Evolutionary conservation across 129 eudicot species (phyloP), one percentile per base, ranked within the genome.

Genomic region (Flaveria robusta): DNA sequence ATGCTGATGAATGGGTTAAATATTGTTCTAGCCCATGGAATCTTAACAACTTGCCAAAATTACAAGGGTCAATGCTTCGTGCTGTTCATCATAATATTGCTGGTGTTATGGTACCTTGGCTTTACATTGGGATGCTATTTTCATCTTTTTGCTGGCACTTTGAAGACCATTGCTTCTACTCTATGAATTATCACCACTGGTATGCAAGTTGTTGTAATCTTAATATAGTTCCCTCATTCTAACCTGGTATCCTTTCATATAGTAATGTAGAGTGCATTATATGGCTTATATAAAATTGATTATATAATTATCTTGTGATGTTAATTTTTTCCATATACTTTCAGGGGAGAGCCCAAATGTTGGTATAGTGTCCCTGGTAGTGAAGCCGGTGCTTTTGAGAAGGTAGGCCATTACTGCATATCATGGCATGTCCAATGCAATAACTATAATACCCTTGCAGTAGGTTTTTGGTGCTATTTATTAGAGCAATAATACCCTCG

Each of bases 41-140:
- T 85, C 96, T 95, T 74, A 95, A 95, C 83, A 95, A 95, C 83
- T 78, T 95, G 81, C 99, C 99, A 49, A 95, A 88, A 81, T 81
- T 95, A 76, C 96, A 77, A 80, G 99, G 99, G 66, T 95, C 99
- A 5, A 86, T 95, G 90, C 99, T 95, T 74, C 92, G 85, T 49
- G 86, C 97, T 29, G 97, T 95, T 60, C 96, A 91, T 85, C 93
- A 95, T 75, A 89, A 83, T 66, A 91, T 95, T 86, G 96, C 99
- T 74, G 99, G 99, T 19, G 99, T 95, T 68, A 95, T 95, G 97
- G 99, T 95, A 26, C 99, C 99, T n/a, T 95, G 99, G 99, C 89
- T 95, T 39, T 95, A 95, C 73, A 82, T 95, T 72, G 99, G 99
- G 82, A 95, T 95, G 99, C 89, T 95, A 42, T 95, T 95, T 85